Percentiles rank a stretch among this genome's conserved stretches.
These are phyloP conservation scores for Linum trigynum DNA, from an alignment of 345 rosid species.

Conservation along the genomic window DNA sequence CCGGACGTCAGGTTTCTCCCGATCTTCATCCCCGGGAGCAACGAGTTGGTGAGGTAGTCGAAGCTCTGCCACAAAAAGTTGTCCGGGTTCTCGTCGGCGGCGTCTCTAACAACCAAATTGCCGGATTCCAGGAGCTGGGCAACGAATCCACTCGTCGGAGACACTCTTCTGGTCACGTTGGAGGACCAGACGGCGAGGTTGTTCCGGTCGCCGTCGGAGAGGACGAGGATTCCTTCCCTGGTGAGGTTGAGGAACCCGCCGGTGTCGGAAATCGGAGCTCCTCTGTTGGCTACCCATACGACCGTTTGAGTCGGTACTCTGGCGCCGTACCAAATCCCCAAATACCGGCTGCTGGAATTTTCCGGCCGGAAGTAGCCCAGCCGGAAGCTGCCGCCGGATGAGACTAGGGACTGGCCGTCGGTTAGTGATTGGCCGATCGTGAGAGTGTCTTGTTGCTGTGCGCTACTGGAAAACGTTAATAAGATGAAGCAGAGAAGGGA, in stretches of 20 bases:
- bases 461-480: neutral
- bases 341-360: slow-evolving; percentile 9
- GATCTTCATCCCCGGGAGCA: slow-evolving; percentile 7
- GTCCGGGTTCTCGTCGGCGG: neutral
- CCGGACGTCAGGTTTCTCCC: slow-evolving; percentile 11
- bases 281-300: slow-evolving; percentile 22
- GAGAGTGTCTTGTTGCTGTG: slow-evolving; percentile 2
- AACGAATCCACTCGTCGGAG: neutral
- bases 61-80: slow-evolving; percentile 11
- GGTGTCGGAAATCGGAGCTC: slow-evolving; percentile 10
- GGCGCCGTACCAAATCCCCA: slow-evolving; percentile 22
- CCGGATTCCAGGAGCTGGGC: slow-evolving; percentile 17
- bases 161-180: slow-evolving; percentile 6
- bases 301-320: slow-evolving; percentile 8
- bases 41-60: neutral
- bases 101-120: slow-evolving; percentile 1
- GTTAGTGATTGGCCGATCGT: slow-evolving; percentile 10
- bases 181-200: neutral
- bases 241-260: slow-evolving; percentile 15
- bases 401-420: slow-evolving; percentile 13
- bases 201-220: slow-evolving; percentile 3
- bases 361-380: slow-evolving; percentile 19
- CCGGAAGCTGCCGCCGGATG: slow-evolving; percentile 13
- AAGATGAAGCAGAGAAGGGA: neutral
- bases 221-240: slow-evolving; percentile 8